Percentiles rank a stretch among this genome's conserved stretches.
These are phyloP conservation scores for Cercospora berteroae DNA, from an alignment of 2,329 filamentous ascomycete species.

Conservation along the genomic window DNA sequence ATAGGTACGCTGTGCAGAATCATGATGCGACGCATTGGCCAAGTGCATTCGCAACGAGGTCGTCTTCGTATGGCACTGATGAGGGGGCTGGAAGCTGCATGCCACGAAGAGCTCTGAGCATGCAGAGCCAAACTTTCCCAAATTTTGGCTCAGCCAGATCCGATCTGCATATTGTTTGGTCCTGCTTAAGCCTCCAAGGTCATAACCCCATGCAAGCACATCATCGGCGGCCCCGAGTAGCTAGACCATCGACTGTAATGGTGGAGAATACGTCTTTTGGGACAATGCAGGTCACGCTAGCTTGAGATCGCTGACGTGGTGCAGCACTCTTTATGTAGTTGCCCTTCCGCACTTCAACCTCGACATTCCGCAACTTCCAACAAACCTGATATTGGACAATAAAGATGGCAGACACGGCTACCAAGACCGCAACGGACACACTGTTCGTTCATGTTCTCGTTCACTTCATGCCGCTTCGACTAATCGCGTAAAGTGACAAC, in stretches of 20 bases:
- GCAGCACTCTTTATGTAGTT: not conserved
- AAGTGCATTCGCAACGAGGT: not conserved
- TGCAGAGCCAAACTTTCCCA: not conserved
- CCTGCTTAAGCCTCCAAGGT: not conserved
- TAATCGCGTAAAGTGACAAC: not conserved
- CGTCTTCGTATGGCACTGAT: not conserved
- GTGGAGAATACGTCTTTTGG: not conserved
- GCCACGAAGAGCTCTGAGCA: not conserved
- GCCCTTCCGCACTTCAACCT: not conserved
- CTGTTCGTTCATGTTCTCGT: not conserved
- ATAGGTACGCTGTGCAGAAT: not conserved
- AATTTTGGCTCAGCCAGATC: not conserved
- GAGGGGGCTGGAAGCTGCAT: not conserved
- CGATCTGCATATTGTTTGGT: not conserved
- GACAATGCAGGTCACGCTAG: not conserved
- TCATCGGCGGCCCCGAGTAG: not conserved
- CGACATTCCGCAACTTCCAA: not conserved
- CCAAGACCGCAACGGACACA: constrained; percentile 13
- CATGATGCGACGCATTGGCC: not conserved
- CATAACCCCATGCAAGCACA: not conserved
- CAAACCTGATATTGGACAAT: not conserved
- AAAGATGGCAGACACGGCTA: constrained; percentile 10
- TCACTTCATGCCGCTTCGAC: not conserved
- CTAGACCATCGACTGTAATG: not conserved
- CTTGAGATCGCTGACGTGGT: not conserved